phyloP scores from a whole-genome alignment of 805 yeast species.

The Wickerhamomyces sydowiorum region DNA sequence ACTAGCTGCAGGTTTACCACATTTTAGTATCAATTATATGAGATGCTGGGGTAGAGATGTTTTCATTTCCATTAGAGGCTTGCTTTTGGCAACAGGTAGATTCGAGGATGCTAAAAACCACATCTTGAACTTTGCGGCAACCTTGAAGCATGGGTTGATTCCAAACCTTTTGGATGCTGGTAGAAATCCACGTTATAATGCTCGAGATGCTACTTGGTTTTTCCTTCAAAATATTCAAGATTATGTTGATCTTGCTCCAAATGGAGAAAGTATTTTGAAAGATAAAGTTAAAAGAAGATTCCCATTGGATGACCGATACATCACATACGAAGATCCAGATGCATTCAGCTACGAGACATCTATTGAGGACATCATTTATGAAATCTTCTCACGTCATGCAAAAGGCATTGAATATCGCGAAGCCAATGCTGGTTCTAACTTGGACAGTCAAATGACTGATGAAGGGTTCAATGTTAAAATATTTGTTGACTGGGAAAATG shows the following conservation, averaged over 20 bases:
- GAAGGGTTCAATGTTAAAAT: slow-evolving; percentile 87
- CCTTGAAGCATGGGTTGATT: slow-evolving; percentile 90
- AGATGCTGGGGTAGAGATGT: slow-evolving; percentile 99
- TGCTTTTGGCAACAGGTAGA: slow-evolving; percentile 72
- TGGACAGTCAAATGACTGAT: slow-evolving; percentile 89
- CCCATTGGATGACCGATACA: slow-evolving; percentile 81
- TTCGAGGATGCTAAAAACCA: slow-evolving; percentile 75
- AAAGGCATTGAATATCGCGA: slow-evolving; percentile 82
- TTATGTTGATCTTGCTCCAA: slow-evolving; percentile 61
- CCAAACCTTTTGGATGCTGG: slow-evolving; percentile 94
- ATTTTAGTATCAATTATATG: slow-evolving; percentile 86
- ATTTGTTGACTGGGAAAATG: slow-evolving; percentile 82
- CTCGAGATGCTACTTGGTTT: slow-evolving; percentile 97
- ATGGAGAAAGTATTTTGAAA: slow-evolving; percentile 60
- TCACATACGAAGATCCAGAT: slow-evolving; percentile 58
- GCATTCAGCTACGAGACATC: slow-evolving; percentile 73
- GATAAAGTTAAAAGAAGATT: slow-evolving; percentile 76
- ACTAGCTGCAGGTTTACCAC: slow-evolving; percentile 96
- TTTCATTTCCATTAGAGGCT: slow-evolving; percentile 80
- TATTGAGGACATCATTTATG: slow-evolving; percentile 73
- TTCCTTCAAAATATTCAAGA: slow-evolving; percentile 86
- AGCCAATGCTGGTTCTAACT: slow-evolving; percentile 86
- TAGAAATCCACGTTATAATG: slow-evolving; percentile 88
- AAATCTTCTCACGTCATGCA: slow-evolving; percentile 84
- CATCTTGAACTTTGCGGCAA: slow-evolving; percentile 81